Conservation (phyloP, 2,329 filamentous ascomycete genomes). For the Penicillium polonicum region DNA sequence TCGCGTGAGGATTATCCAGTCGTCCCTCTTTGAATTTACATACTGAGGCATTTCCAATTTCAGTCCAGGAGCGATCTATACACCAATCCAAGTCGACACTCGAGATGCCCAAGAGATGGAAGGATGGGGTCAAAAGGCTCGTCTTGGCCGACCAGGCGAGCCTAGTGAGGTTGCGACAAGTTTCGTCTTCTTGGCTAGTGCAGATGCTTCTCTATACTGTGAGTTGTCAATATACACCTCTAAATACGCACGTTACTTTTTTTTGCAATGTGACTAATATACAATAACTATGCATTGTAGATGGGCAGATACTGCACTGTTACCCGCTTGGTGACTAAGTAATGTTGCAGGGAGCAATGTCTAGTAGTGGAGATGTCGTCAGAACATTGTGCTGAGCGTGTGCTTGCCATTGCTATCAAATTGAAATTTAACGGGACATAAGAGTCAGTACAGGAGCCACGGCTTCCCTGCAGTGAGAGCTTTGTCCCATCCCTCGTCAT, state of each 20-base stretch:
- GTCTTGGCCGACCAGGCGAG: constrained; percentile 38
- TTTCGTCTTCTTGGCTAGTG: constrained; percentile 41
- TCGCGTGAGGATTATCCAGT: constrained; percentile 33
- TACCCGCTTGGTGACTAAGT: constrained; percentile 36
- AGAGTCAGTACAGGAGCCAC: constrained; percentile 37
- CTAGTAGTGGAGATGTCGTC: neutral
- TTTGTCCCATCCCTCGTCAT: constrained; percentile 39
- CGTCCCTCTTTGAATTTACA: no score
- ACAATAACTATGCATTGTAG: constrained; percentile 16
- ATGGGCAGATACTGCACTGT: constrained; percentile 37
- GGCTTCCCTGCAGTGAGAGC: constrained; percentile 34
- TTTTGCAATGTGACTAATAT: neutral
- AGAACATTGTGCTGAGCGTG: neutral
- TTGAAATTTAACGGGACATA: neutral
- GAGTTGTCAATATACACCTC: constrained; percentile 13
- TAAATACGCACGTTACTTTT: neutral
- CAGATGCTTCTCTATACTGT: constrained; percentile 39
- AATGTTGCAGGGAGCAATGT: neutral
- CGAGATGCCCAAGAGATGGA: constrained; percentile 38
- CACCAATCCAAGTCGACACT: constrained; percentile 38
- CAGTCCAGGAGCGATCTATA: constrained; percentile 38
- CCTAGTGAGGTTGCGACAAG: constrained; percentile 43
- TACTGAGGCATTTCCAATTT: neutral
- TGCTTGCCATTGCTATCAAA: neutral
- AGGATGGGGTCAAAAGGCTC: constrained; percentile 28